Conservation (phyloP, 129 eudicot species). For the Artemisia argyi region DNA sequence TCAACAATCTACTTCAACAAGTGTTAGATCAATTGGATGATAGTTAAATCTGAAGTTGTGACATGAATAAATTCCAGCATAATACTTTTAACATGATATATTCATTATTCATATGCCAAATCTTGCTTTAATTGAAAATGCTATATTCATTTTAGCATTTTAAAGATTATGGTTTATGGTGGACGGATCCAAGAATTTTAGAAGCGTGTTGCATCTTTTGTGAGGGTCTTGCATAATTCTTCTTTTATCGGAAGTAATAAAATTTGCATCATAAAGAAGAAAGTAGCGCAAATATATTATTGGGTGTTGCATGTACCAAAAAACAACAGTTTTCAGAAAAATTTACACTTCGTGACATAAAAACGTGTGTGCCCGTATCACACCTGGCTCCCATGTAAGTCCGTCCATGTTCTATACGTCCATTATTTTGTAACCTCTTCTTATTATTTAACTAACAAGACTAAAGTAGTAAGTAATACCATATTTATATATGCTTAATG, state of each 20-base stretch:
- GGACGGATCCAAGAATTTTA: no score
- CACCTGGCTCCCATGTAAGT: no score
- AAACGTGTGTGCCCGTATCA: no score
- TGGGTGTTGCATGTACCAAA: no score
- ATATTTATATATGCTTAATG: slow-evolving; percentile 2
- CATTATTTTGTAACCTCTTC: slow-evolving; percentile 17
- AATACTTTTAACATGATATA: slow-evolving; percentile 21
- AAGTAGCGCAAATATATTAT: no score
- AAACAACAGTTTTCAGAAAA: no score
- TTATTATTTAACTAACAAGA: slow-evolving; percentile 16
- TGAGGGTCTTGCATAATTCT: no score
- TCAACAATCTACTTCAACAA: slow-evolving; percentile 12
- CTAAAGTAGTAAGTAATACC: slow-evolving; percentile 18
- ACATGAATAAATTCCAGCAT: slow-evolving; percentile 30
- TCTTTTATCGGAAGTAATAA: no score
- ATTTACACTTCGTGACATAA: no score
- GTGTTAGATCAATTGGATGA: slow-evolving; percentile 12
- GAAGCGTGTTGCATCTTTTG: no score
- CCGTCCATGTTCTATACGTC: slow-evolving; percentile 27
- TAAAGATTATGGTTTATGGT: slow-evolving; percentile 12
- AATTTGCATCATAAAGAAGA: no score
- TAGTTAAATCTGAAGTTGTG: slow-evolving; percentile 22
- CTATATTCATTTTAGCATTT: slow-evolving; percentile 19
- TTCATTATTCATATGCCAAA: slow-evolving; percentile 16
- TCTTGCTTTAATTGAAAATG: slow-evolving; percentile 23